These are phyloP conservation scores for Globisporangium apiculatum DNA, from an alignment of 352 stramenopile species.

Conservation along the genomic window DNA sequence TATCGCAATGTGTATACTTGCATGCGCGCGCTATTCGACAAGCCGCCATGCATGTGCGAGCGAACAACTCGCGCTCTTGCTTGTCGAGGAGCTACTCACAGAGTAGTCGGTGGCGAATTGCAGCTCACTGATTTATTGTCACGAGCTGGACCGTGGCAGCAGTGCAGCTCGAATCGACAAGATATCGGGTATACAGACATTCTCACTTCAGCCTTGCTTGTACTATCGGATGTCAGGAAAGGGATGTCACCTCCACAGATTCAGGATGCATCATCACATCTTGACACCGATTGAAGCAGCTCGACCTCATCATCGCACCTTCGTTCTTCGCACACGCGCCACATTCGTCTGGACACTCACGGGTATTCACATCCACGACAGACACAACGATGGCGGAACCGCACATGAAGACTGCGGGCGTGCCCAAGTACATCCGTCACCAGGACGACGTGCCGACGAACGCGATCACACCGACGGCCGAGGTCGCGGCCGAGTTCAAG, in stretches of 20 bases:
- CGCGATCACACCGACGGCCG: conserved; percentile 57
- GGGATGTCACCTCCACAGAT: background rate
- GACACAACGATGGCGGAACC: conserved; percentile 55
- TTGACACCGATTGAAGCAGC: background rate
- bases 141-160: too few species aligned
- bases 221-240: too few species aligned
- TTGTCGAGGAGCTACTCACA: too few species aligned
- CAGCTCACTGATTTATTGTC: too few species aligned
- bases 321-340: background rate
- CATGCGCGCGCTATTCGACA: background rate
- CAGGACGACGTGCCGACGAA: conserved; percentile 66
- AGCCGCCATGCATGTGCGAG: too few species aligned
- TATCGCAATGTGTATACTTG: background rate
- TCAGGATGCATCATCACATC: background rate
- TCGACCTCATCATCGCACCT: background rate
- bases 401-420: conserved; percentile 83
- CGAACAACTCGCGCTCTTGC: too few species aligned
- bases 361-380: background rate
- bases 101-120: too few species aligned
- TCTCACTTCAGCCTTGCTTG: too few species aligned
- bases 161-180: too few species aligned
- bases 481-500: conserved; percentile 67
- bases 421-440: conserved; percentile 65
- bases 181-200: too few species aligned
- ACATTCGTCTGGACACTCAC: too few species aligned